Percentiles rank a stretch among this genome's conserved stretches.
Evolutionary conservation across 805 yeast species (phyloP).

Genomic region (Dipodascus albidus): DNA sequence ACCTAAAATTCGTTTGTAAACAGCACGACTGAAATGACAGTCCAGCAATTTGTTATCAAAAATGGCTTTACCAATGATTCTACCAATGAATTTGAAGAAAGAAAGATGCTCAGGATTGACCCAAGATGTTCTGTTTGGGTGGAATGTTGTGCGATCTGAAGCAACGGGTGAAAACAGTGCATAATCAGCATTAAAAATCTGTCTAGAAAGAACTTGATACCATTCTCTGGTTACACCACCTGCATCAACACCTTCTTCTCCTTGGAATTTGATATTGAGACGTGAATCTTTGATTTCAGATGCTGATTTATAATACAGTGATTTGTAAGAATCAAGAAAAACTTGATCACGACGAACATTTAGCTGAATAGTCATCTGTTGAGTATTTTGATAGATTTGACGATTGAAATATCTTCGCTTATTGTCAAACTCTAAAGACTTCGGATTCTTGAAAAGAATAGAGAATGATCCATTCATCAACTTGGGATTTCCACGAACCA

Average conservation of each 20-base stretch:
- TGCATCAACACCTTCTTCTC: conserved; percentile 95
- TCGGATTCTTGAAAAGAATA: conserved; percentile 76
- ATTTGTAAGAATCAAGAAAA: conserved; percentile 78
- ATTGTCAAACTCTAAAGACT: conserved; percentile 88
- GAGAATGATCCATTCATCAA: conserved; percentile 94
- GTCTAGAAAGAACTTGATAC: conserved; percentile 89
- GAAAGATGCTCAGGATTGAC: conserved; percentile 89
- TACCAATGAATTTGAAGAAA: conserved; percentile 88
- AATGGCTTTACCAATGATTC: conserved; percentile 89
- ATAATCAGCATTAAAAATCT: conserved; percentile 92
- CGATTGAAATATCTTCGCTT: conserved; percentile 78
- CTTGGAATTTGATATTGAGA: conserved; percentile 73
- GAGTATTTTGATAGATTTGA: conserved; percentile 40
- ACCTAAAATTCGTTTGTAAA: conserved; percentile 77
- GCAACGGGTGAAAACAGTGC: conserved; percentile 87
- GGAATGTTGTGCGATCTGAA: conserved; percentile 86
- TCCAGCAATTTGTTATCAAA: conserved; percentile 78
- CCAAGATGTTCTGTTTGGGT: conserved; percentile 86
- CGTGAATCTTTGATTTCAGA: conserved; percentile 64
- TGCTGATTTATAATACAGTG: conserved; percentile 65
- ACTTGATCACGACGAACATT: conserved; percentile 81
- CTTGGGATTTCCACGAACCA: conserved; percentile 85
- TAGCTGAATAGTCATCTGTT: conserved; percentile 35
- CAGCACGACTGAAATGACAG: conserved; percentile 91
- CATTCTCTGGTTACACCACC: conserved; percentile 98